These are phyloP conservation scores for Didymellaceae sp. DNA, from an alignment of 2,329 filamentous ascomycete genomes.

Conservation along the genomic window DNA sequence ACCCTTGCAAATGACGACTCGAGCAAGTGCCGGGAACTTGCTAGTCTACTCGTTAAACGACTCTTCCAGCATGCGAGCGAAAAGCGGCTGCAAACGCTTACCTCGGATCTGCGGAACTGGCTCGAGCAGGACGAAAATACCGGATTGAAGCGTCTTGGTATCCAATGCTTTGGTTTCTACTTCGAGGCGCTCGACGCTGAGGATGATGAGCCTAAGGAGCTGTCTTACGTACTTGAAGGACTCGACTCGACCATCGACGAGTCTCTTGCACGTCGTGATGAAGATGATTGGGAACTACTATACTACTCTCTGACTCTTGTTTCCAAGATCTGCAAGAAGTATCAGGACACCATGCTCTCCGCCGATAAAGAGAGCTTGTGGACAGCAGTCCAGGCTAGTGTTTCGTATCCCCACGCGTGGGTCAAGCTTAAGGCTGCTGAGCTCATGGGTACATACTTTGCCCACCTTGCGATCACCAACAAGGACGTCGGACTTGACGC, in stretches of 20 bases:
- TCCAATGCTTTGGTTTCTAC: slow-evolving; percentile 84
- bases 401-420: slow-evolving; percentile 74
- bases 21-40: slow-evolving; percentile 81
- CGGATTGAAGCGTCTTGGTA: slow-evolving; percentile 72
- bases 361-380: slow-evolving; percentile 70
- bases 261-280: slow-evolving; percentile 58
- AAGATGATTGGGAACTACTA: slow-evolving; percentile 73
- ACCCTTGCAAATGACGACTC: slow-evolving; percentile 89
- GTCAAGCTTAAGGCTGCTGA: slow-evolving; percentile 80
- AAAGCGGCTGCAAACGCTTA: slow-evolving; percentile 73
- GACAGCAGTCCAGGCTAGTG: slow-evolving; percentile 69
- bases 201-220: slow-evolving; percentile 68
- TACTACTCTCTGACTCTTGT: slow-evolving; percentile 75
- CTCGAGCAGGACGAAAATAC: slow-evolving; percentile 75
- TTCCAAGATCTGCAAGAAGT: slow-evolving; percentile 69
- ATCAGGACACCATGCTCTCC: slow-evolving; percentile 69
- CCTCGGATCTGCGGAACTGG: slow-evolving; percentile 76
- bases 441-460: slow-evolving; percentile 77
- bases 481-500: slow-evolving; percentile 59
- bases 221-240: slow-evolving; percentile 62
- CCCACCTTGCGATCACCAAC: slow-evolving; percentile 74
- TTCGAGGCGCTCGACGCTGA: slow-evolving; percentile 66
- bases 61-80: slow-evolving; percentile 80
- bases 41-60: slow-evolving; percentile 78
- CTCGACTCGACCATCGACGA: slow-evolving; percentile 61